Evolutionary conservation across 768 basidiomycete species (phyloP), one percentile per base, ranked within the genome.

Genomic region (Lentinula detonsa): DNA sequence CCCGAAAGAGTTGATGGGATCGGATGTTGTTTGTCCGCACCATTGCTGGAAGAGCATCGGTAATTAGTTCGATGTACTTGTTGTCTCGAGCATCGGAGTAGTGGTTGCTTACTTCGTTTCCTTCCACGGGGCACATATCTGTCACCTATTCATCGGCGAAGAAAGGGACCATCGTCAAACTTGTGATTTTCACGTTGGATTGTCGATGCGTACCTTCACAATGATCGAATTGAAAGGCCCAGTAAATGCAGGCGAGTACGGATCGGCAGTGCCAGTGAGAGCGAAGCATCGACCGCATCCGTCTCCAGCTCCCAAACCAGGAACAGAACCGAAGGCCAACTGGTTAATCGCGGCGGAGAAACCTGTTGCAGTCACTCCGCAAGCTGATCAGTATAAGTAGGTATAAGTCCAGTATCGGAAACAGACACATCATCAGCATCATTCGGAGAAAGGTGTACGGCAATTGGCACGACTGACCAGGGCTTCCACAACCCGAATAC

Each of bases 211-310:
- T 63, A 76, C 77, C 78, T 83, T 85, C 13, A 85, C 84, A 42
- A 86, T 74, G 59, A 85, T 79, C 34, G 75, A 73, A 35, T 81
- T 65, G 73, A 83, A 84, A 15, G 83, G 81, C 9, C 82, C 83
- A 15, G 73, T 68, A 69, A 65, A 84, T 0, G 71, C 60, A 1
- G 82, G 81, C 23, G 81, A 79, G 72, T 72, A 85, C 18, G 85
- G 84, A 67, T 85, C 83, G 9, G 67, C 62, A 15, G 68, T 74
- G 42, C 76, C 82, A 1, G 83, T 82, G 59, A 85, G 52, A 18
- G 76, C 70, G 67, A 86, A 85, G 74, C 85, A 85, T 40, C 84
- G 81, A 13, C 84, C 85, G 63, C 84, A 86, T 9, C 81, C 85
- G 69, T 84, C 84, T 15, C 85, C 84, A 2, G 82, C 70, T 9